Conservation (phyloP, 495 filamentous ascomycete species). For the Venustampulla echinocandica region DNA sequence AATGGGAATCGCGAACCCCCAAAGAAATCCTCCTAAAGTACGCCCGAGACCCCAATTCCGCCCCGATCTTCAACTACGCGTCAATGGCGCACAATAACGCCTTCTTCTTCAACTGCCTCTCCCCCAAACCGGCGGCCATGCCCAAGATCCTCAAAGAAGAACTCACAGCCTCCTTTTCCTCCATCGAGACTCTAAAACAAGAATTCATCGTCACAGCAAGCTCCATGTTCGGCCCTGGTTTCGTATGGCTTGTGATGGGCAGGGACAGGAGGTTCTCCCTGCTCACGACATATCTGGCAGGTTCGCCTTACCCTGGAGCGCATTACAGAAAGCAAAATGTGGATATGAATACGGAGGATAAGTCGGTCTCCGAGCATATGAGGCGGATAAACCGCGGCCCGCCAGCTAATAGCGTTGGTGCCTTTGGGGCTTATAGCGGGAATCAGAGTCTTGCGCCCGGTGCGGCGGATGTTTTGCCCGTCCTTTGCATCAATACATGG, state of each 20-base stretch:
- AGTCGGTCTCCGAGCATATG: slow-evolving; percentile 13
- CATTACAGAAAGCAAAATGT: slow-evolving; percentile 70
- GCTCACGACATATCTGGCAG: slow-evolving; percentile 84
- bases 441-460: slow-evolving; percentile 49
- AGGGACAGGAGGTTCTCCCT: slow-evolving; percentile 33
- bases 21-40: slow-evolving; percentile 65
- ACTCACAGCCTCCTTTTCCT: slow-evolving; percentile 63
- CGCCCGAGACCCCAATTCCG: slow-evolving; percentile 67
- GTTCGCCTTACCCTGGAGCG: slow-evolving; percentile 75
- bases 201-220: slow-evolving; percentile 75
- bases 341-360: slow-evolving; percentile 63
- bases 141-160: slow-evolving; percentile 37
- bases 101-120: slow-evolving; percentile 67
- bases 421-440: slow-evolving; percentile 27
- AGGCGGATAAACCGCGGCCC: slow-evolving; percentile 9
- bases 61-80: slow-evolving; percentile 85
- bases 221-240: slow-evolving; percentile 93
- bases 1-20: slow-evolving; percentile 19
- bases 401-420: slow-evolving; percentile 44
- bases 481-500: slow-evolving; percentile 93
- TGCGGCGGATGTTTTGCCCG: slow-evolving; percentile 59
- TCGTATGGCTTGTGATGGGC: slow-evolving; percentile 81
- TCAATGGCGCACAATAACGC: slow-evolving; percentile 96
- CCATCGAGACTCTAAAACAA: slow-evolving; percentile 66
- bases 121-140: slow-evolving; percentile 40